Evolutionary conservation across 202 grass and related monocot genomes (phyloP), one percentile per base, ranked within the genome.

Genomic region (Setaria viridis): DNA sequence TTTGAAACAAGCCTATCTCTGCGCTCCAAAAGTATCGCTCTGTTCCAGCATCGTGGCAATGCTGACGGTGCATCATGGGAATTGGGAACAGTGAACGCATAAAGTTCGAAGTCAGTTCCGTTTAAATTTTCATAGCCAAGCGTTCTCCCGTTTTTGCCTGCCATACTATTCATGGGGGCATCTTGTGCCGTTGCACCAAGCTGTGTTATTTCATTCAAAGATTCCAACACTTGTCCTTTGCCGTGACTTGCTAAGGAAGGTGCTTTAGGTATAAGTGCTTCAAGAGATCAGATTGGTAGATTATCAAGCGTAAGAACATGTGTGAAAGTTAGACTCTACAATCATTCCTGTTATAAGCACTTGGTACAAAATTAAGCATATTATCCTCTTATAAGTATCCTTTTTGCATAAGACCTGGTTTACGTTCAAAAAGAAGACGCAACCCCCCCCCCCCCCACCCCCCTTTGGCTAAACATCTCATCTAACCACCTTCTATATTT

Each of bases 1-100:
- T 86, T 82, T 57, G 13, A 86, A 86, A 89, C 56, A 41, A 1
- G 9, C 12, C 34, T 42, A 20, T 5, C 9, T 12, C 43, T 12
- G 25, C 7, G 55, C 12, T 41, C 41, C n/a, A 30, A 74, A 39
- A 51, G 20, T 15, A 11, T 62, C 13, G 45, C 42, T 51, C 7
- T 50, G 70, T 41, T 74, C 70, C 60, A 63, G 29, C 29, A 5
- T 50, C 20, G 39, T 43, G 67, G 45, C 49, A 20, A 34, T 12
- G 50, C 71, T 33, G 14, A 74, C 25, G 45, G 30, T 63, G 51
- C 47, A 6, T 55, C 71, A 45, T 11, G 41, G 51, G 47, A 84
- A 48, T 19, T 46, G 43, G 43, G 43, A 46, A 63, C 32, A 60
- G n/a, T 82, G 42, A 6, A 6, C 58, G 39, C 39, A 8, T 12